These are phyloP conservation scores for Thermothielavioides terrestris DNA, from an alignment of 495 filamentous ascomycete genomes.

Conservation along the genomic window DNA sequence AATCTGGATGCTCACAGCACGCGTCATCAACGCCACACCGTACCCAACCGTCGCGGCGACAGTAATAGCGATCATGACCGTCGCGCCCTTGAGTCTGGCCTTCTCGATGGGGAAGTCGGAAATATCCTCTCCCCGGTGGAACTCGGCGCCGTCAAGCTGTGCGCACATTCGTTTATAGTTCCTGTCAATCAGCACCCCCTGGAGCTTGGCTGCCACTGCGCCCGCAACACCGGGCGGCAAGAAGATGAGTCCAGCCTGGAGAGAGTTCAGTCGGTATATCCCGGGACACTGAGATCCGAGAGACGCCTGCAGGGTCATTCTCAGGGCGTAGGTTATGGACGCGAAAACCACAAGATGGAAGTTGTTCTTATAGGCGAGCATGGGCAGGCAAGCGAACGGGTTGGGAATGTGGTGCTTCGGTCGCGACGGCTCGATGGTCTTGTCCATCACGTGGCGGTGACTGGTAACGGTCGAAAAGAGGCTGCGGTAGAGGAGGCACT, in stretches of 20 bases:
- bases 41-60: conserved; percentile 4
- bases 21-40: background rate
- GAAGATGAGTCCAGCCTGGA: conserved; percentile 52
- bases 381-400: conserved; percentile 5
- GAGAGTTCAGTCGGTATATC: conserved; percentile 48
- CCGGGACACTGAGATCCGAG: conserved; percentile 32
- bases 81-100: conserved; percentile 45
- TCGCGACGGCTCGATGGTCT: background rate
- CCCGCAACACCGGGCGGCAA: conserved; percentile 51
- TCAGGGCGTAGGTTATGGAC: conserved; percentile 41
- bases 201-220: too few relatives aligned
- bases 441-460: background rate
- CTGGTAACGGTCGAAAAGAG: background rate
- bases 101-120: conserved; percentile 56
- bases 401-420: background rate
- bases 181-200: too few relatives aligned
- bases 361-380: conserved; percentile 4
- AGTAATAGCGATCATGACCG: background rate
- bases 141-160: too few relatives aligned
- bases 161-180: too few relatives aligned
- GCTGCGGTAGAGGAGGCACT: conserved; percentile 25
- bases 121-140: too few relatives aligned
- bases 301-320: conserved; percentile 35
- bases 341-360: conserved; percentile 6
- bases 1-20: too few relatives aligned